Evolutionary conservation across 192 early-diverging fungal species (phyloP), one percentile per base, ranked within the genome.

Genomic region (Diversispora epigaea): DNA sequence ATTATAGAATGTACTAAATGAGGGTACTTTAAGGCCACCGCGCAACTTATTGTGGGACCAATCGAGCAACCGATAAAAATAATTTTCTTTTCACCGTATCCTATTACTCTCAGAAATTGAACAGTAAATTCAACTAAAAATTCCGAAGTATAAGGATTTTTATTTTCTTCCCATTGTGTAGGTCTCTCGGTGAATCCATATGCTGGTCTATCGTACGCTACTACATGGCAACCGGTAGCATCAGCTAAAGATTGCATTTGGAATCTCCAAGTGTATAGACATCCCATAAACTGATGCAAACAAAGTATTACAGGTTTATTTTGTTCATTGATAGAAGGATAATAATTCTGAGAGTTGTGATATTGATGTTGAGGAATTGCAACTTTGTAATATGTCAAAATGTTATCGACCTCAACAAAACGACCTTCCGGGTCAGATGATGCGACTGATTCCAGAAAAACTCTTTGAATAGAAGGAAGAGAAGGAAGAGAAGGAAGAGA

Each of bases 121-220:
- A 47, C 7, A 1, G 5, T 39, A 45, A 72, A 72, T 6, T 72
- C 70, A 15, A 43, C 39, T 14, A 41, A 58, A 43, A 56, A 54
- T 45, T 57, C n/a, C 60, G 57, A 56, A 3, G 70, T 72, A 44
- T 72, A 72, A 40, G 70, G 70, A 22, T 72, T 72, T 58, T 61
- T 46, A 4, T 21, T 43, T 45, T 61, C 70, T 45, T 72, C 70
- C 70, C 70, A 72, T 4, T 22, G 25, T 4, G 19, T 45, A 12
- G 60, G 60, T 43, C 73, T 49, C 63, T 75, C 73, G 10, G 73
- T 75, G 39, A 75, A 68, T 17, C 73, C 73, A 45, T 68, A 75
- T 8, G 49, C 41, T 14, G 40, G 43, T 21, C 73, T 49, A 56
- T 75, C 73, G 57, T 75, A 75, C 17, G 73, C 73, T 21, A 75